These are phyloP conservation scores for Cordyceps cateniannulata DNA, from an alignment of 2,329 filamentous ascomycete species.

Conservation along the genomic window DNA sequence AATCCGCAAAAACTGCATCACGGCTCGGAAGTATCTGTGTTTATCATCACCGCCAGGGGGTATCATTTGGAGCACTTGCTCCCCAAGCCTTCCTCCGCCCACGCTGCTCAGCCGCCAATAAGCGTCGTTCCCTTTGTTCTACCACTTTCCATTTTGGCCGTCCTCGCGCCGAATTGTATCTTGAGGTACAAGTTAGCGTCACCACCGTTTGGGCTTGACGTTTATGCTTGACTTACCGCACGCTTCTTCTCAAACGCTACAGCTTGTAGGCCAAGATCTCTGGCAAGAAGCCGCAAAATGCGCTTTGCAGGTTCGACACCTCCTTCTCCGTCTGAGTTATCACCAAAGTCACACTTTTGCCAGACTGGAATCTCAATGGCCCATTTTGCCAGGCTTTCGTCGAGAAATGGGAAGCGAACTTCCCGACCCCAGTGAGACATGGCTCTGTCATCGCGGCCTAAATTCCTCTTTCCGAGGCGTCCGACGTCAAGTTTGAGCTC, in stretches of 20 bases:
- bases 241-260: slow-evolving; percentile 88
- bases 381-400: slow-evolving; percentile 80
- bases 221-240: slow-evolving; percentile 50
- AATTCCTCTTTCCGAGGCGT: slow-evolving; percentile 84
- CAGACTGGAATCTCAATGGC: slow-evolving; percentile 67
- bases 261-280: slow-evolving; percentile 61
- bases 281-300: slow-evolving; percentile 69
- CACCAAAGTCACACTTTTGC: slow-evolving; percentile 85
- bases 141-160: slow-evolving; percentile 73
- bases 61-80: slow-evolving; percentile 1
- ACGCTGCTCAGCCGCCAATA: slow-evolving; percentile 24
- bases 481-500: slow-evolving; percentile 82
- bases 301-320: slow-evolving; percentile 72
- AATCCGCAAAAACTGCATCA: slow-evolving; percentile 11
- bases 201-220: background rate
- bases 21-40: slow-evolving; percentile 69
- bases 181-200: slow-evolving; percentile 22
- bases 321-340: slow-evolving; percentile 25
- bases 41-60: slow-evolving; percentile 55
- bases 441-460: slow-evolving; percentile 87
- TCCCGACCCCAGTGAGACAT: slow-evolving; percentile 87
- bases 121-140: slow-evolving; percentile 63
- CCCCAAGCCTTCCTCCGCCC: background rate
- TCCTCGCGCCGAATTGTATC: slow-evolving; percentile 79
- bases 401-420: slow-evolving; percentile 82